These are phyloP conservation scores for Citrullus amarus DNA, from an alignment of 306 rosid species.

Conservation along the genomic window DNA sequence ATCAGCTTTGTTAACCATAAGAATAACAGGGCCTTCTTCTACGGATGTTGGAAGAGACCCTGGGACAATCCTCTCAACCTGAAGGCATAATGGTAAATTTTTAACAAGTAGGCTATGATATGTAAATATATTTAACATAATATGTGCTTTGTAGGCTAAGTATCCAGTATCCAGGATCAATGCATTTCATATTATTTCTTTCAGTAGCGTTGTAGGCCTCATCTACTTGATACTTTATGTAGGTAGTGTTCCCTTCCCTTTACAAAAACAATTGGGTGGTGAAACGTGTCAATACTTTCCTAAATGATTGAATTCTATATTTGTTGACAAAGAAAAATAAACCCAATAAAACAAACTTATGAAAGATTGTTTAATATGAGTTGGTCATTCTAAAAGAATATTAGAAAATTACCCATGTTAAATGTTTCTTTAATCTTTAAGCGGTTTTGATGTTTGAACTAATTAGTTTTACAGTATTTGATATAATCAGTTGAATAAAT, in stretches of 20 bases:
- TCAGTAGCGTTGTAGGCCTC: not conserved
- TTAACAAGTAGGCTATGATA: not conserved
- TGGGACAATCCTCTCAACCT: constrained; percentile 90
- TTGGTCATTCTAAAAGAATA: not conserved
- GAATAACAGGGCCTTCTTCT: constrained; percentile 66
- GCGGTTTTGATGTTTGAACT: not conserved
- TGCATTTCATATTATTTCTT: not conserved
- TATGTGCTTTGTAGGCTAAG: not conserved
- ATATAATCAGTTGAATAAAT: not conserved
- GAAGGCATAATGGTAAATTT: constrained; percentile 8
- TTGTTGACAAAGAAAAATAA: not conserved
- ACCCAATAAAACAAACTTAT: not conserved
- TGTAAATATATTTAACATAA: not conserved
- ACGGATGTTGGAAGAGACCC: constrained; percentile 60
- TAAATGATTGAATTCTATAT: not conserved
- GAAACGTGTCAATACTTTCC: not conserved
- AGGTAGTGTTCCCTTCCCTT: not conserved
- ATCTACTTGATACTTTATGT: not conserved
- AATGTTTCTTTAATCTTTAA: not conserved
- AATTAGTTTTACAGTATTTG: not conserved
- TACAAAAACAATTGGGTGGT: not conserved
- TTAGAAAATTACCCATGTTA: not conserved
- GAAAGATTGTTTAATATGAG: not conserved
- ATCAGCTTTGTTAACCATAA: constrained; percentile 74
- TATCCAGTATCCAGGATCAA: not conserved